Evolutionary conservation across 306 rosid species (phyloP).

Genomic region (Arachis stenosperma): DNA sequence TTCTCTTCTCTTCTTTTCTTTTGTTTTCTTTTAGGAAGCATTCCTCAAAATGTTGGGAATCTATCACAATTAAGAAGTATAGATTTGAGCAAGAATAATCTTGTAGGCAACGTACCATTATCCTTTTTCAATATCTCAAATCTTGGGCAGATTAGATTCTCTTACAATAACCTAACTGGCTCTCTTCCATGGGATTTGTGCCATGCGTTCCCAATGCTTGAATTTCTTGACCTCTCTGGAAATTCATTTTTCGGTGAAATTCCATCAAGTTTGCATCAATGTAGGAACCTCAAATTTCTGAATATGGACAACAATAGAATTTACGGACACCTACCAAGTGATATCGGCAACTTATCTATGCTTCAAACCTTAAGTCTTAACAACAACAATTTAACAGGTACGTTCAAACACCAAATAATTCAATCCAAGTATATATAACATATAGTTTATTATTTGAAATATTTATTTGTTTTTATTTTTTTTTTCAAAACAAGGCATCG

Average conservation of each 20-base stretch:
- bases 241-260: conserved; percentile 21
- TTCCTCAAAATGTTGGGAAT: conserved; percentile 4
- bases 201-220: conserved; percentile 2
- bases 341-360: conserved; percentile 11
- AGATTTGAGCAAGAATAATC: conserved; percentile 23
- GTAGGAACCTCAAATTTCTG: conserved; percentile 23
- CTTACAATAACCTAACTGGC: conserved; percentile 31
- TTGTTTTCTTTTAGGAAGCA: conserved; percentile 1
- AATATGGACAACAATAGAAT: background rate
- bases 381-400: conserved; percentile 33
- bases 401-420: no score
- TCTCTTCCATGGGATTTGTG: conserved; percentile 23
- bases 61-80: conserved; percentile 16
- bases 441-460: no score
- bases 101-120: conserved; percentile 4
- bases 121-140: conserved; percentile 21
- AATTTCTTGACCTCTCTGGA: conserved; percentile 2
- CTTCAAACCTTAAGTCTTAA: conserved; percentile 1
- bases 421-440: no score
- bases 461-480: no score
- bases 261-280: conserved; percentile 26
- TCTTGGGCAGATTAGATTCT: conserved; percentile 18
- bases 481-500: no score
- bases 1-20: no score
- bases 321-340: conserved; percentile 13